Evolutionary conservation across 129 eudicot species (phyloP).

Genomic region (Lonicera japonica): DNA sequence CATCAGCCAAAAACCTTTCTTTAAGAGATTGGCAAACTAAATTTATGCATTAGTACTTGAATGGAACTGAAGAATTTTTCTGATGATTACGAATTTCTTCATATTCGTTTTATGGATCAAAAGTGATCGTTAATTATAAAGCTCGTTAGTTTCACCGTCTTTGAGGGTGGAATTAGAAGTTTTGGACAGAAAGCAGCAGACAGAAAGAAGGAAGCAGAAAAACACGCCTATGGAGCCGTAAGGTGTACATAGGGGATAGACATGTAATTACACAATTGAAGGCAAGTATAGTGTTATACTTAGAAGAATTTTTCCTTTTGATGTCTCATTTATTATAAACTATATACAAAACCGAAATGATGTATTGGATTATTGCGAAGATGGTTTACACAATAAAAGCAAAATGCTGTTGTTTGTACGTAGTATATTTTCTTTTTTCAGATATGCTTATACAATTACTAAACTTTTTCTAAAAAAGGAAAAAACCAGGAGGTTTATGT

Average conservation of each 20-base stretch:
- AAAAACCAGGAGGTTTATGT: no score
- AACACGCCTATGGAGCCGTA: conserved; percentile 46
- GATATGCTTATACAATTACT: no score
- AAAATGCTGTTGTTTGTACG: background rate
- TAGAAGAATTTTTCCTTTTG: conserved; percentile 26
- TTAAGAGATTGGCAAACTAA: conserved; percentile 55
- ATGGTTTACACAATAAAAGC: conserved; percentile 36
- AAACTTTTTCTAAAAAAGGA: no score
- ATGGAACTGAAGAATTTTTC: conserved; percentile 16
- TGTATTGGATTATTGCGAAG: conserved; percentile 21
- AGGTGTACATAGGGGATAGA: conserved; percentile 59
- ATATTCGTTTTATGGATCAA: conserved; percentile 31
- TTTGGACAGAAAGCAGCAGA: conserved; percentile 46
- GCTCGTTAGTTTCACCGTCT: conserved; percentile 1
- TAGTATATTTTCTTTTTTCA: background rate
- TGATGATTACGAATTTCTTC: conserved; percentile 20
- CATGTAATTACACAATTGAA: conserved; percentile 56
- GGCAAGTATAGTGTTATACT: conserved; percentile 35
- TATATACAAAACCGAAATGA: conserved; percentile 26
- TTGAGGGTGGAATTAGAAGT: conserved; percentile 26
- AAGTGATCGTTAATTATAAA: conserved; percentile 10
- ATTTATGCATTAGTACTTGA: conserved; percentile 12
- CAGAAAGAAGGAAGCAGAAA: conserved; percentile 12
- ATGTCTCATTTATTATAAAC: conserved; percentile 27
- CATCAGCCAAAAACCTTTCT: conserved; percentile 86